Evolutionary conservation across 1,139 yeast genomes (phyloP).

Genomic region (Kazachstania sp.): DNA sequence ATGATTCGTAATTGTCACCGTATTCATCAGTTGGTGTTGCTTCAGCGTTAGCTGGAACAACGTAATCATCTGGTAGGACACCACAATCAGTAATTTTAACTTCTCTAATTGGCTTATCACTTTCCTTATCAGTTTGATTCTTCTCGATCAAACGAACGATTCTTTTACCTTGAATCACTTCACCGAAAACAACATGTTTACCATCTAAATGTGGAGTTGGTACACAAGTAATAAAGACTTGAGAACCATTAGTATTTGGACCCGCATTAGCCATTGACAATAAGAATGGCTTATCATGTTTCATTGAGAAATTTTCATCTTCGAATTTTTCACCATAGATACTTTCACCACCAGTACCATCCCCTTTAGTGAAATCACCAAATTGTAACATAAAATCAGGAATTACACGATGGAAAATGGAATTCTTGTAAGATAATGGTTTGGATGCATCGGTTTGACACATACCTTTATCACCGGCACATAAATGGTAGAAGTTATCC

Average conservation of each 20-base stretch:
- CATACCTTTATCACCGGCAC: constrained; percentile 81
- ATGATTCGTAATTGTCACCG: constrained; percentile 78
- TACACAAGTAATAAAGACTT: constrained; percentile 84
- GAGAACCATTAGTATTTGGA: constrained; percentile 91
- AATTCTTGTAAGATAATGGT: constrained; percentile 67
- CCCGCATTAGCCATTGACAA: constrained; percentile 97
- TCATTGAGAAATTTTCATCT: constrained; percentile 74
- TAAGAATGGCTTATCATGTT: constrained; percentile 77
- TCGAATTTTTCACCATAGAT: constrained; percentile 93
- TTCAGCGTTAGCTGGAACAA: constrained; percentile 38
- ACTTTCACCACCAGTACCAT: constrained; percentile 93
- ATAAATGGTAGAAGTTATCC: constrained; percentile 82
- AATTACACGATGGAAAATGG: constrained; percentile 86
- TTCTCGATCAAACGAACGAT: constrained; percentile 72
- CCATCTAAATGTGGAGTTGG: constrained; percentile 82
- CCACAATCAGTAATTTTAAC: constrained; percentile 78
- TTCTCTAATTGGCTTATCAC: constrained; percentile 56
- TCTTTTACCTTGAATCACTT: constrained; percentile 74
- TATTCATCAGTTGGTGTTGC: constrained; percentile 50
- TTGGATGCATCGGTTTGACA: constrained; percentile 47
- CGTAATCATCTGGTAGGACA: constrained; percentile 53
- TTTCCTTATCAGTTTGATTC: constrained; percentile 46
- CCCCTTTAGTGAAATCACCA: constrained; percentile 86
- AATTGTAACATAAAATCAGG: constrained; percentile 91
- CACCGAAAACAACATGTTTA: constrained; percentile 94